These are phyloP conservation scores for Talaromyces sp. DNA, from an alignment of 2,329 filamentous ascomycete genomes.

Conservation along the genomic window DNA sequence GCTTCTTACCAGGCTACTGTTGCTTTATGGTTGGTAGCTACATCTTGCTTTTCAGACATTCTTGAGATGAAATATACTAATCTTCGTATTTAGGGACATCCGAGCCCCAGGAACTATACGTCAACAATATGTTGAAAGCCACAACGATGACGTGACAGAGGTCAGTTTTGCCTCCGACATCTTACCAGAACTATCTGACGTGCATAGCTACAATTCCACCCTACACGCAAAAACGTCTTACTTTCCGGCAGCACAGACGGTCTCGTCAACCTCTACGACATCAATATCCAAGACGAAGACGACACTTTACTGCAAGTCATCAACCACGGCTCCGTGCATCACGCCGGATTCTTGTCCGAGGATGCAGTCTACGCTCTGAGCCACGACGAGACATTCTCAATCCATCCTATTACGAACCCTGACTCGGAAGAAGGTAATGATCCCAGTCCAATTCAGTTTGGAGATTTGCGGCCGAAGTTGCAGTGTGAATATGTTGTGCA, in stretches of 20 bases:
- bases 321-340: constrained; percentile 63
- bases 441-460: constrained; percentile 51
- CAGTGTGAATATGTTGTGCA: constrained; percentile 61
- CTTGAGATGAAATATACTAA: constrained; percentile 25
- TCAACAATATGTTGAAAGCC: constrained; percentile 47
- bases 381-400: constrained; percentile 61
- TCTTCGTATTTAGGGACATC: constrained; percentile 40
- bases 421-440: constrained; percentile 45
- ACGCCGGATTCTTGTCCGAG: constrained; percentile 58
- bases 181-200: not conserved
- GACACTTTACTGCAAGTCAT: constrained; percentile 63
- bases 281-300: constrained; percentile 57
- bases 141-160: constrained; percentile 61
- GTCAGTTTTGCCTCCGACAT: constrained; percentile 31
- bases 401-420: constrained; percentile 55
- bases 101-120: constrained; percentile 38
- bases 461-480: constrained; percentile 56
- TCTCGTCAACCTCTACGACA: constrained; percentile 62
- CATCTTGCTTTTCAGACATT: not conserved
- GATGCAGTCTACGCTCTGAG: constrained; percentile 58
- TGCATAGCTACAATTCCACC: constrained; percentile 51
- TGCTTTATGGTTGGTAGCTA: constrained; percentile 43
- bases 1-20: constrained; percentile 44
- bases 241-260: constrained; percentile 64
- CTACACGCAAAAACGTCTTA: constrained; percentile 52